Evolutionary conservation across 108 stramenopile genomes (phyloP).

Genomic region (Schizochytrium sp.): DNA sequence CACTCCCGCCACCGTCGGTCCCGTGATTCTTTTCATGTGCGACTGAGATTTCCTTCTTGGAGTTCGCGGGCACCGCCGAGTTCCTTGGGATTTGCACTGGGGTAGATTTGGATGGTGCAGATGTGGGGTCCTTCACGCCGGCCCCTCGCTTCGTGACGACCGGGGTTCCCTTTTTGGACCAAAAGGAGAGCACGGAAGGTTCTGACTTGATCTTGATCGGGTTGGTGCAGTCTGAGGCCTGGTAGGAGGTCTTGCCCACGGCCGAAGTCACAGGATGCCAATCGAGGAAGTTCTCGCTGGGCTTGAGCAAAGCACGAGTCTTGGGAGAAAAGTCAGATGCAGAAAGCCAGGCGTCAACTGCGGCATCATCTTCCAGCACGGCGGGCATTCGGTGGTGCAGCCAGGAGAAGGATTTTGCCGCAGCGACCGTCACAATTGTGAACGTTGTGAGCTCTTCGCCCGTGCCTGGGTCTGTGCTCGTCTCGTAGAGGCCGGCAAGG

Average conservation of each 20-base stretch:
- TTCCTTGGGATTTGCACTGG: not conserved
- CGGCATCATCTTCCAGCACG: not conserved
- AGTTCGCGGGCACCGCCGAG: not conserved
- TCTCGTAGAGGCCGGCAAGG: slow-evolving; percentile 5
- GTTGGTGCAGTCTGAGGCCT: not conserved
- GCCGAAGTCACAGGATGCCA: not conserved
- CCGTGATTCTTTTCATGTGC: too few species aligned
- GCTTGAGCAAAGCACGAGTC: not conserved
- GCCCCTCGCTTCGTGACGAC: too few species aligned
- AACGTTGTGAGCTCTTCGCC: not conserved
- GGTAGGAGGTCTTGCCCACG: not conserved
- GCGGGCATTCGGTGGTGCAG: slow-evolving; percentile 9
- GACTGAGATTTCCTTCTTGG: too few species aligned
- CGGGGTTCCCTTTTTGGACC: not conserved
- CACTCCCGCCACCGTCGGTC: too few species aligned
- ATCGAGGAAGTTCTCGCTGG: not conserved
- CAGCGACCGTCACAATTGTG: not conserved
- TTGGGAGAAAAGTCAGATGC: not conserved
- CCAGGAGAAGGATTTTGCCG: not conserved
- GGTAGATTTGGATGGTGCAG: not conserved
- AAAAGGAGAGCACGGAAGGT: not conserved
- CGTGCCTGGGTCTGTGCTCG: not conserved
- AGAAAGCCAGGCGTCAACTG: not conserved
- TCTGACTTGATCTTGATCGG: not conserved
- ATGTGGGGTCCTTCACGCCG: not conserved